phyloP scores from a whole-genome alignment of 768 basidiomycete genomes.

The Suillus hirtellus region DNA sequence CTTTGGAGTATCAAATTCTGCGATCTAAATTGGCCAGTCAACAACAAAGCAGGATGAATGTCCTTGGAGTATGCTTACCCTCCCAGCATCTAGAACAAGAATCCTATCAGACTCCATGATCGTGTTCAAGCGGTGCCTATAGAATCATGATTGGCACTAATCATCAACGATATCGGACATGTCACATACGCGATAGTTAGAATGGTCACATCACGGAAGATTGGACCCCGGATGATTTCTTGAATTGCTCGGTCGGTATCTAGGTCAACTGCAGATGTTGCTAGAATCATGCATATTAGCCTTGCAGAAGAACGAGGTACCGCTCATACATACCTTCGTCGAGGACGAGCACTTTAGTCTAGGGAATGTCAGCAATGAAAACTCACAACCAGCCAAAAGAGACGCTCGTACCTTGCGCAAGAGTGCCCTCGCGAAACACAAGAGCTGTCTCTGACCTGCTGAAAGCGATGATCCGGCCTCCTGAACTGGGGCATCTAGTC shows the following conservation, averaged over 20 bases:
- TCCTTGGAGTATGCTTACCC: conserved; percentile 37
- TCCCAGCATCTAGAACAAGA: conserved; percentile 80
- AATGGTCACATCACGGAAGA: conserved; percentile 79
- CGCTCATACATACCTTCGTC: conserved; percentile 67
- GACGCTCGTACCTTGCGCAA: conserved; percentile 58
- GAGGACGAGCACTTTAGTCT: conserved; percentile 88
- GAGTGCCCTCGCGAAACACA: conserved; percentile 88
- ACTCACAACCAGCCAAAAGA: not conserved
- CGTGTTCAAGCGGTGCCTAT: conserved; percentile 78
- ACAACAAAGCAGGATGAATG: not conserved
- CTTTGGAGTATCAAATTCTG: conserved; percentile 79
- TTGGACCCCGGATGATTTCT: conserved; percentile 78
- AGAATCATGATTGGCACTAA: conserved; percentile 6
- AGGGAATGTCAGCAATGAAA: not conserved
- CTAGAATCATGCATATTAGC: conserved; percentile 34
- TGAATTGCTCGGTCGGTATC: conserved; percentile 91
- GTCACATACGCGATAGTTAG: conserved; percentile 78
- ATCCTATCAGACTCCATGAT: conserved; percentile 82
- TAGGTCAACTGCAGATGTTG: conserved; percentile 87
- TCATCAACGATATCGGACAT: too few relatives aligned
- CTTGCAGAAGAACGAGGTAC: not conserved
- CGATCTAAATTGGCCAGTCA: conserved; percentile 41
- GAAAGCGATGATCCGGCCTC: conserved; percentile 84
- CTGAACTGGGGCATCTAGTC: conserved; percentile 69
- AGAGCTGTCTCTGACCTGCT: conserved; percentile 81